Conservation (phyloP, 352 stramenopile genomes). For the Phytophthora ohioensis region DNA sequence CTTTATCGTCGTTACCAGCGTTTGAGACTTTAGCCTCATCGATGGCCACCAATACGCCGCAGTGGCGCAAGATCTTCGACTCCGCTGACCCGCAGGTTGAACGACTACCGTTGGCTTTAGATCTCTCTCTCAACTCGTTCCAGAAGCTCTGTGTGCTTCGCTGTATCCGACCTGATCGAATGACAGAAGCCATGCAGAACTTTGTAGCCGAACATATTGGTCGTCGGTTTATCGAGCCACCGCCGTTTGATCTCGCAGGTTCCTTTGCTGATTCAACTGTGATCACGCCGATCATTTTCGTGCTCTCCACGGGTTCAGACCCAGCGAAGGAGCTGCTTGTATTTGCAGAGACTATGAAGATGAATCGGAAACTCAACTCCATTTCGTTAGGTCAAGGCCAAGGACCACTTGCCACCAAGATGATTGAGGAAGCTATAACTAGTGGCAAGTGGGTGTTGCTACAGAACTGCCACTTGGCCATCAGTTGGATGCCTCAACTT, state of each 20-base stretch:
- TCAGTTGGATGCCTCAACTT: constrained; percentile 96
- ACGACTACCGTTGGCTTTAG: constrained; percentile 63
- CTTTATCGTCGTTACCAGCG: constrained; percentile 67
- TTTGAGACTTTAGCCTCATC: constrained; percentile 68
- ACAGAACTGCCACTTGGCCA: constrained; percentile 96
- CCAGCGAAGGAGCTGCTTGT: constrained; percentile 93
- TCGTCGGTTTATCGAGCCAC: constrained; percentile 91
- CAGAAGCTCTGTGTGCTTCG: constrained; percentile 86
- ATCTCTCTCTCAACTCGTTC: constrained; percentile 78
- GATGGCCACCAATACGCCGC: constrained; percentile 57
- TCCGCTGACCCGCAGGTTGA: constrained; percentile 84
- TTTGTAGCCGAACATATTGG: constrained; percentile 91
- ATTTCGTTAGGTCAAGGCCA: constrained; percentile 95
- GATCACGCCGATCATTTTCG: constrained; percentile 93
- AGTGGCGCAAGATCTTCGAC: constrained; percentile 83
- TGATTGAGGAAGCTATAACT: constrained; percentile 91
- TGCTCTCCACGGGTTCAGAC: constrained; percentile 94
- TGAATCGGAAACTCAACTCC: constrained; percentile 92
- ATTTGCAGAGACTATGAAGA: constrained; percentile 88
- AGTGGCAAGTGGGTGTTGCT: constrained; percentile 95
- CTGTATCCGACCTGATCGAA: constrained; percentile 83
- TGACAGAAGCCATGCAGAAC: constrained; percentile 90
- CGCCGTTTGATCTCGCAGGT: constrained; percentile 90
- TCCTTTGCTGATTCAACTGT: constrained; percentile 92
- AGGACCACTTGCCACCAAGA: constrained; percentile 87